These are phyloP conservation scores for Melanopsichium pennsylvanicum DNA, from an alignment of 1,284 basidiomycete species.

Conservation along the genomic window DNA sequence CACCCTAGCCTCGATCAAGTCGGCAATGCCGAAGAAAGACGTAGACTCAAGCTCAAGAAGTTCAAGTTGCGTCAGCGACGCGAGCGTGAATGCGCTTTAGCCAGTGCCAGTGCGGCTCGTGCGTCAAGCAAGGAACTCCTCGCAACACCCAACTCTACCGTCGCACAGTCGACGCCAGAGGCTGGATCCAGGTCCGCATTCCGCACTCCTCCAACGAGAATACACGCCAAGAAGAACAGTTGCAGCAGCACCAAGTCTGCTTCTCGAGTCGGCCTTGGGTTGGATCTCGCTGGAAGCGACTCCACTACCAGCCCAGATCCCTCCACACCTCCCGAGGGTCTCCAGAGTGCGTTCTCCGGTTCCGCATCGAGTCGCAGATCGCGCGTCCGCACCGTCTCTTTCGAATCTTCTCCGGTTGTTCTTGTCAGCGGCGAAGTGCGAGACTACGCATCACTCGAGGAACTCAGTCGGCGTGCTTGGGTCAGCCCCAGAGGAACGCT, in stretches of 20 bases:
- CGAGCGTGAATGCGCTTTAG: slow-evolving; percentile 25
- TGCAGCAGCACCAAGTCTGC: slow-evolving; percentile 28
- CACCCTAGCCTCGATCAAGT: slow-evolving; percentile 52
- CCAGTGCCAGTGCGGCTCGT: slow-evolving; percentile 7
- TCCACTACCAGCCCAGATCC: slow-evolving; percentile 32
- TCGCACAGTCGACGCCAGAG: slow-evolving; percentile 29
- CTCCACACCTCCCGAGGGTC: slow-evolving; percentile 26
- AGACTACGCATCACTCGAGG: slow-evolving; percentile 35
- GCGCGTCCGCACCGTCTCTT: slow-evolving; percentile 37
- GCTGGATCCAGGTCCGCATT: slow-evolving; percentile 21
- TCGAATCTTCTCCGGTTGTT: slow-evolving; percentile 40
- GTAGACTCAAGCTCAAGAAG: slow-evolving; percentile 51
- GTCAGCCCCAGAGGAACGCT: slow-evolving; percentile 49
- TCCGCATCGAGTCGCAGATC: slow-evolving; percentile 23
- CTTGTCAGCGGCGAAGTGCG: slow-evolving; percentile 33
- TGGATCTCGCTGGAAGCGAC: slow-evolving; percentile 38
- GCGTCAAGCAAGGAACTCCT: slow-evolving; percentile 18
- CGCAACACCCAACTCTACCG: slow-evolving; percentile 25
- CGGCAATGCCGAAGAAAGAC: slow-evolving; percentile 50
- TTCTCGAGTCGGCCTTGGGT: slow-evolving; percentile 33
- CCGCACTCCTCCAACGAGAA: slow-evolving; percentile 27
- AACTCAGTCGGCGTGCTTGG: slow-evolving; percentile 55
- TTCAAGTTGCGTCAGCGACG: slow-evolving; percentile 37
- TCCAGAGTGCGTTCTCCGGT: slow-evolving; percentile 17
- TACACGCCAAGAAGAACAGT: slow-evolving; percentile 18